Evolutionary conservation across 164 flowering plant genomes (phyloP), one percentile per base, ranked within the genome.

Genomic region (Tinospora cordifolia): DNA sequence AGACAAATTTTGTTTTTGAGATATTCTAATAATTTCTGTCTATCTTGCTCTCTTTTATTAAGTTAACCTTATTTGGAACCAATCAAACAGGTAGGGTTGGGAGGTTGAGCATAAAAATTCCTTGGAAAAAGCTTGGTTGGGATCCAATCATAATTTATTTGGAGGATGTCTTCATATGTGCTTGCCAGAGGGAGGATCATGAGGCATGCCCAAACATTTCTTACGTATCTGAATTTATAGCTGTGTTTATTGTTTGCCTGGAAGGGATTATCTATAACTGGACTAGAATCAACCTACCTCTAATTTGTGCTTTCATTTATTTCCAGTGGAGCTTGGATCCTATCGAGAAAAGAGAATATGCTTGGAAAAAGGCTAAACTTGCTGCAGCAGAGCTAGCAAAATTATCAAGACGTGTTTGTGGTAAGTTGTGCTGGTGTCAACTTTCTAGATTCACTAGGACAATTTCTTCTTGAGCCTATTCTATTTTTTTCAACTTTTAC

Each of bases 321-420:
- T 49, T 59, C 21, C 66, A 93, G 98, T 93, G 97, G 97, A 79
- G 80, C 72, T 62, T 27, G 74, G 90, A 89, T 70, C 84, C 83
- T 22, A 87, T 90, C 74, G 90, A 85, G 71, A 85, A 71, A 79
- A 85, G 98, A 84, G 97, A 91, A 68, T 78, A 82, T 77, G 88
- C 97, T 67, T 87, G 85, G 27, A 93, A 93, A 76, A 90, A 87
- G 82, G 97, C 98, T 27, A 90, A 87, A 72, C 96, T 93, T 82
- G 94, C 94, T 71, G 87, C 96, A 34, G 98, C 98, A 46, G 98
- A 93, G 84, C 83, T 93, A 30, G 90, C 88, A 75, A 93, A 91
- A 74, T 74, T 93, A 65, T 88, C 98, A 6, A 87, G 86, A 65
- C 92, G 96, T 62, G 91, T 93, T 21, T 84, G 85, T 80, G 90